Evolutionary conservation across 163 green algal genomes (phyloP).

Genomic region (Botryococcus braunii): DNA sequence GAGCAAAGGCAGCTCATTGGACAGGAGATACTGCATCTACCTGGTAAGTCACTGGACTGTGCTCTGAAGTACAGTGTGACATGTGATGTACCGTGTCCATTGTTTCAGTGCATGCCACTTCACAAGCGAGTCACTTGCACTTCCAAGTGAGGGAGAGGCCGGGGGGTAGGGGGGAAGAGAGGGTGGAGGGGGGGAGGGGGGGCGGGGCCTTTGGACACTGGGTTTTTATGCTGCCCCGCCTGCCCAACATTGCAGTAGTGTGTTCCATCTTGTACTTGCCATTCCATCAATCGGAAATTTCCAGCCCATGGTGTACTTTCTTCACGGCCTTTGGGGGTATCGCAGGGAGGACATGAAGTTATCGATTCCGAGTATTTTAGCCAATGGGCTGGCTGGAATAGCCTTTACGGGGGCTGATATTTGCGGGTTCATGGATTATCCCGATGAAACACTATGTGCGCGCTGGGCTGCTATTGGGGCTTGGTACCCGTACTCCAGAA

Average conservation of each 20-base stretch:
- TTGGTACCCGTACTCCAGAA: slow-evolving; percentile 54
- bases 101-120: background rate
- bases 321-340: background rate
- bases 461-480: slow-evolving; percentile 44
- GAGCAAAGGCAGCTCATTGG: slow-evolving; percentile 62
- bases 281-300: background rate
- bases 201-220: background rate
- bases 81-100: background rate
- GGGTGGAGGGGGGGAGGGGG: background rate
- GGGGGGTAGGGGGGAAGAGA: background rate
- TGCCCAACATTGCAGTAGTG: background rate
- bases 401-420: slow-evolving; percentile 45
- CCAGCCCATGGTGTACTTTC: background rate
- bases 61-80: background rate
- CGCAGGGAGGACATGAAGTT: background rate
- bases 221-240: background rate
- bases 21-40: slow-evolving; percentile 67
- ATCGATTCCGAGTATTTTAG: slow-evolving; percentile 4
- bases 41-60: slow-evolving; percentile 28
- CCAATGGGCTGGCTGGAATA: slow-evolving; percentile 1
- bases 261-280: background rate
- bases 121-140: background rate
- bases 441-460: slow-evolving; percentile 40
- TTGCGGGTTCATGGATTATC: slow-evolving; percentile 58
- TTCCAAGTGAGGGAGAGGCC: background rate